Base-by-base conservation (phyloP, 257 asterid species). In the Solanum acaule region DNA sequence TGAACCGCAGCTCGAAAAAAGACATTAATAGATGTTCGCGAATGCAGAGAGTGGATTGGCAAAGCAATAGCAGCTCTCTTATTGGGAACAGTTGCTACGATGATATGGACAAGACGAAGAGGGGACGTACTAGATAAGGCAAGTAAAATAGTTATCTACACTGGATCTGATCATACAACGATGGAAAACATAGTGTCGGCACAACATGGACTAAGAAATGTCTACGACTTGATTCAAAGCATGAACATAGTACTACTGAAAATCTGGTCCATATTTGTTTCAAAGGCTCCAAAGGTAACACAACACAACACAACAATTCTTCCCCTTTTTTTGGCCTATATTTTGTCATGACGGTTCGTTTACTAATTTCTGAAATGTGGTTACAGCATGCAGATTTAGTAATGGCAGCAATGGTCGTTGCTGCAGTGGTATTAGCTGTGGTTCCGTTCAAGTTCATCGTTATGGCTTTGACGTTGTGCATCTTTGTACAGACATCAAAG, bases 121-220 rank as follows among this genome's bases (percentile, higher is more conserved):
- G 84, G 91, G 90, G 65, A 23, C 0, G 15, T 89, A 10, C 83
- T 86, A 20, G 92, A 87, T 15, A 89, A 88, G 94, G 88, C 89
- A 1, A 87, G 91, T 77, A 96, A 93, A 87, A 89, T 96, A 13
- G 91, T 94, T 16, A 91, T 96, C 31, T 78, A 71, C 42, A 94
- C 93, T 2, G 94, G 93, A 65, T 91, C 98, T 5, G 98, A 95
- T 89, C 95, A 93, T 86, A 89, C 97, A 4, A 88, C 98, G 2
- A 86, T 95, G 92, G 98, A 95, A 90, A 95, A 94, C 88, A 91
- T 96, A 42, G 95, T 96, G 20, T 95, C 98, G 6, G 98, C 98
- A 16, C 99, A 96, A 86, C 98, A 92, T 22, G 98, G 96, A 72
- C 65, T 96, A n/a, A 86, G 90, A 88, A 94, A 49, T n/a, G 88